Conservation (phyloP, 202 grass and related monocot genomes). For the Elaeis oleifera region DNA sequence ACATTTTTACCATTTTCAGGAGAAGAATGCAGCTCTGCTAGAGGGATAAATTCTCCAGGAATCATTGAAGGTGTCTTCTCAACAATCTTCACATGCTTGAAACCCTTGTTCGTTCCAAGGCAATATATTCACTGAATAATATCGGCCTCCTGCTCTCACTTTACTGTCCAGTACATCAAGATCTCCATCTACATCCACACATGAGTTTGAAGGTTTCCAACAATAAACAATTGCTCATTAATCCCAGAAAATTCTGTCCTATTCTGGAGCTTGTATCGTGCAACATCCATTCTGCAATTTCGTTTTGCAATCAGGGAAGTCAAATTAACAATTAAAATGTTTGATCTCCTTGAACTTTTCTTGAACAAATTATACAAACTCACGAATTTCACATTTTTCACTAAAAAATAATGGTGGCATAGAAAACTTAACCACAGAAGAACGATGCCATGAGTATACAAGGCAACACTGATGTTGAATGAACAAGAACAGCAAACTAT, state of each 20-base stretch:
- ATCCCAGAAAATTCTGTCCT: constrained; percentile 27
- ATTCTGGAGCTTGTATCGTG: constrained; percentile 67
- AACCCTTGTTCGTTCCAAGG: constrained; percentile 62
- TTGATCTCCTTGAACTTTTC: not conserved
- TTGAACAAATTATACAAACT: too few species aligned
- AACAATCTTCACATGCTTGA: constrained; percentile 68
- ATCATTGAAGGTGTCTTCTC: constrained; percentile 35
- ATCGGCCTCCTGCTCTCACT: constrained; percentile 55
- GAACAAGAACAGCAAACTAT: too few species aligned
- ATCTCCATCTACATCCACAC: constrained; percentile 60
- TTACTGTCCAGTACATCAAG: constrained; percentile 64
- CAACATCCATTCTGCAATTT: constrained; percentile 83
- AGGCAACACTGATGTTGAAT: too few species aligned
- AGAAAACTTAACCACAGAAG: too few species aligned
- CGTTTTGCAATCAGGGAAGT: not conserved
- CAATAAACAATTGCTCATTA: constrained; percentile 33
- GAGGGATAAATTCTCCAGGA: constrained; percentile 68
- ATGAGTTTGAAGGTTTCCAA: constrained; percentile 28
- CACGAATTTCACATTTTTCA: too few species aligned
- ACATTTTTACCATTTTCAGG: constrained; percentile 29
- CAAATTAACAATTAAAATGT: constrained; percentile 4
- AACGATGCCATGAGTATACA: too few species aligned
- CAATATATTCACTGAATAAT: constrained; percentile 61
- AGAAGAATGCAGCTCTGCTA: constrained; percentile 28
- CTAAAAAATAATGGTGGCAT: too few species aligned